Percentiles rank a stretch among this genome's conserved stretches.
Evolutionary conservation across 2,329 filamentous ascomycete species (phyloP).

Genomic region (Diaporthe eres): DNA sequence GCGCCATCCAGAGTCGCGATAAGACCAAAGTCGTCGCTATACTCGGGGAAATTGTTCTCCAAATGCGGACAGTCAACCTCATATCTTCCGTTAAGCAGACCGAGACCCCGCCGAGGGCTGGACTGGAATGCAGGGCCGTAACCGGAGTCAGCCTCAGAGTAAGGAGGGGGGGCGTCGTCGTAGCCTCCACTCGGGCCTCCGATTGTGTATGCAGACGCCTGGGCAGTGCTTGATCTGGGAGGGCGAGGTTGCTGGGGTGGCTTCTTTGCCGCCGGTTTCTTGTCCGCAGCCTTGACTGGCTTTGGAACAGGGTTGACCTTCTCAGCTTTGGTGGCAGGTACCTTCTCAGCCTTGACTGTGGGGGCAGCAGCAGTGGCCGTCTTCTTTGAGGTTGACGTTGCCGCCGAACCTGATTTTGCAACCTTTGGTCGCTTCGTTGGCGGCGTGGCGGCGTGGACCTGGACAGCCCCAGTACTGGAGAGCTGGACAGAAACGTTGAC

Average conservation of each 20-base stretch:
- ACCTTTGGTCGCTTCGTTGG: slow-evolving; percentile 48
- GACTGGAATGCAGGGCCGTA: slow-evolving; percentile 42
- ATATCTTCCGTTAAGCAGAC: slow-evolving; percentile 62
- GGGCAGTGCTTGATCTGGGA: neutral
- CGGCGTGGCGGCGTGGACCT: slow-evolving; percentile 40
- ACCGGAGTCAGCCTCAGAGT: slow-evolving; percentile 43
- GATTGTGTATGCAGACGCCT: neutral
- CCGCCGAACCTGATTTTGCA: slow-evolving; percentile 27
- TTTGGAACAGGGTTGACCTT: neutral
- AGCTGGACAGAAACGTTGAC: slow-evolving; percentile 49
- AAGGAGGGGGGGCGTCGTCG: slow-evolving; percentile 23
- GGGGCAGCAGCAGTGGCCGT: neutral
- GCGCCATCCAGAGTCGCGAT: slow-evolving; percentile 56
- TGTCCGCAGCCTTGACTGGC: slow-evolving; percentile 38
- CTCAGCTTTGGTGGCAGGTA: slow-evolving; percentile 15
- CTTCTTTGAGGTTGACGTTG: slow-evolving; percentile 17
- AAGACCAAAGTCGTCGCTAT: slow-evolving; percentile 49
- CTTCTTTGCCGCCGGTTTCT: slow-evolving; percentile 36
- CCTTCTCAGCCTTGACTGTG: slow-evolving; percentile 11
- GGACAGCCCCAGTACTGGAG: slow-evolving; percentile 38
- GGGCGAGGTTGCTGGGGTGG: neutral
- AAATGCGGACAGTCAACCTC: slow-evolving; percentile 50
- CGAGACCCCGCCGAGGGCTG: slow-evolving; percentile 44
- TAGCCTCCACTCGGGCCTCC: neutral
- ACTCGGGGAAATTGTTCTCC: slow-evolving; percentile 46